Evolutionary conservation across 139 green algal species (phyloP).

Genomic region (Auxenochlorella pyrenoidosa): DNA sequence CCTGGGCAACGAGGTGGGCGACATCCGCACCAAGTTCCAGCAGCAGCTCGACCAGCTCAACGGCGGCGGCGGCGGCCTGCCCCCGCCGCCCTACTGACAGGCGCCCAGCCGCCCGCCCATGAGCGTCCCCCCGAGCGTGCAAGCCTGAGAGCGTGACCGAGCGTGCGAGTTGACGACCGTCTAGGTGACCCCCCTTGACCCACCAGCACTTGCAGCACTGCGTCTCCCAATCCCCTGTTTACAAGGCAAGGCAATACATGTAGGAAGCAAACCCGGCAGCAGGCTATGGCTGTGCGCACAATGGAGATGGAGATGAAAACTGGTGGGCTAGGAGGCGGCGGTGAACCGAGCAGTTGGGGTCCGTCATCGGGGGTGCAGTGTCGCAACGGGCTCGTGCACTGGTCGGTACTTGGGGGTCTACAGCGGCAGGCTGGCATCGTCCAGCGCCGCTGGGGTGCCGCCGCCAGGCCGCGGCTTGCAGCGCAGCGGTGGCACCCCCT

Average conservation of each 20-base stretch:
- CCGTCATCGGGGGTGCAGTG: neutral
- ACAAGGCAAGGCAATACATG: neutral
- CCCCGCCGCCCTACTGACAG: neutral
- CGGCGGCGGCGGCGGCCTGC: neutral
- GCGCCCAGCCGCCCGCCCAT: neutral
- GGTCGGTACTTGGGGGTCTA: neutral
- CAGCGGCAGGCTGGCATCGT: neutral
- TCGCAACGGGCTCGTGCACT: neutral
- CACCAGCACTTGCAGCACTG: neutral
- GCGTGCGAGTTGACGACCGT: neutral
- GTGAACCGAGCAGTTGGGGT: too few species aligned
- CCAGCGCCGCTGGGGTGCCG: conserved; percentile 3
- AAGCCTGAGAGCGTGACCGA: neutral
- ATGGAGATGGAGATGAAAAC: too few species aligned
- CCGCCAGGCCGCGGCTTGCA: neutral
- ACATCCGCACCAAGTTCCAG: conserved; percentile 37
- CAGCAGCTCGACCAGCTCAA: neutral
- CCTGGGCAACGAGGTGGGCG: conserved; percentile 53
- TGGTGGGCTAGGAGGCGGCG: too few species aligned
- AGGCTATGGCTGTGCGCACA: too few species aligned
- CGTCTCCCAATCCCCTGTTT: neutral
- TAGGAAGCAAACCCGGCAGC: neutral
- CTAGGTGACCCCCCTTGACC: neutral
- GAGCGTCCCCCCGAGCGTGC: too few species aligned
- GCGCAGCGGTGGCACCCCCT: neutral